Evolutionary conservation across 148 eudicot species (phyloP), one percentile per base, ranked within the genome.

Genomic region (Selenicereus undatus): DNA sequence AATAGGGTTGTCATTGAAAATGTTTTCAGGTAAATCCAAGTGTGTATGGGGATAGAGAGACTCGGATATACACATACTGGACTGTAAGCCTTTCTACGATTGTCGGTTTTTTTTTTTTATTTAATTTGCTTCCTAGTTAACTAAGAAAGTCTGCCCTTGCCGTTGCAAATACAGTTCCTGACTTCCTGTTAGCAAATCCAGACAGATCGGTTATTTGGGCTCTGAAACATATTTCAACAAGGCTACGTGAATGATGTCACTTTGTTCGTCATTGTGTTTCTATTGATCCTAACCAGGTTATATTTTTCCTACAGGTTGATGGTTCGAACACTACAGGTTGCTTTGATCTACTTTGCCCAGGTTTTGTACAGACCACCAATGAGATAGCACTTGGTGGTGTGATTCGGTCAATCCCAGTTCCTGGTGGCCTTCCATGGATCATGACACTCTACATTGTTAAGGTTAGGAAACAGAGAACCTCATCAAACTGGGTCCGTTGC

Each of bases 351-450:
- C 54, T 43, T 52, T 83, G 85, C 72, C 85, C 82, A 52, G 85
- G 85, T 54, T 83, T 83, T 32, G 76, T 83, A 79, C 82, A 83
- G 52, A 79, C 82, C 0, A 79, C 75, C 68, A 83, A 69, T 54
- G 82, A 79, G 68, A 50, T 83, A 74, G 82, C 82, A 35, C 74
- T 83, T 29, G 85, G 85, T 79, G 82, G 85, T 54, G 82, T 75
- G 13, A 54, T 83, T 43, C 79, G 69, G 22, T 74, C 82, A 54
- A 83, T 83, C 24, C 85, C 85, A 20, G 82, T 79, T 74, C 85
- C 85, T 0, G 85, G 85, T 27, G 85, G 58, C 48, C 43, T 83
- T 79, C 85, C 85, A 21, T 79, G 82, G 85, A 69, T 74, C 71
- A 79, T 83, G 85, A 79, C 82, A 66, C 48, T 83, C 30, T 76